Percentiles rank a stretch among this genome's conserved stretches.
Conservation (phyloP, 208 protist genomes). For the Naegleria gruberi region DNA sequence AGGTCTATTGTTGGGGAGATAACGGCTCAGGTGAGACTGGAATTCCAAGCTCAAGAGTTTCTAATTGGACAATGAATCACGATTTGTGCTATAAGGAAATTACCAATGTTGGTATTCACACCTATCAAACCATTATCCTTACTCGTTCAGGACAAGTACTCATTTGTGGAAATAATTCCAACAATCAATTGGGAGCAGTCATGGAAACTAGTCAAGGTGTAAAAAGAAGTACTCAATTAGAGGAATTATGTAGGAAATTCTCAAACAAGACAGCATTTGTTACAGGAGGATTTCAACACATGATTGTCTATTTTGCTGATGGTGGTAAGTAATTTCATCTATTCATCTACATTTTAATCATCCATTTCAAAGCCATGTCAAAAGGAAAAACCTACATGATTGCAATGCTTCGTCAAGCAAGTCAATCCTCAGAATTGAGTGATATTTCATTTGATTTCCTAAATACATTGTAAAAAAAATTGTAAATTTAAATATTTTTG, state of each 20-base stretch:
- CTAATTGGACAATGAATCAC: not conserved
- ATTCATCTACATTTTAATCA: too few species aligned
- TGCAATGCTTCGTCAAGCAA: too few species aligned
- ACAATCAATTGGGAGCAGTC: not conserved
- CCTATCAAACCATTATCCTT: not conserved
- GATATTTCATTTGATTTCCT: too few species aligned
- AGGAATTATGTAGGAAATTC: not conserved
- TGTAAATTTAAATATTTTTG: too few species aligned
- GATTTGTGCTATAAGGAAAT: not conserved
- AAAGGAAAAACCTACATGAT: too few species aligned
- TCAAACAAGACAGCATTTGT: not conserved
- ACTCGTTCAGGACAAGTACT: not conserved
- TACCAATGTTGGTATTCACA: not conserved
- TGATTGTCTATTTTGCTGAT: not conserved
- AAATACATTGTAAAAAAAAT: too few species aligned
- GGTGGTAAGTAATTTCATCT: not conserved
- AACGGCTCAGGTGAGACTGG: not conserved
- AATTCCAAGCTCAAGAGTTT: not conserved
- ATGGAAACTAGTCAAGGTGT: not conserved
- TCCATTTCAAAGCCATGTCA: too few species aligned
- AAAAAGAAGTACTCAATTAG: not conserved
- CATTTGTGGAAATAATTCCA: not conserved
- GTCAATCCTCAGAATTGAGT: too few species aligned
- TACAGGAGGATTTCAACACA: not conserved
- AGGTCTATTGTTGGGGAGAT: not conserved